phyloP scores from a whole-genome alignment of 768 basidiomycete genomes.

The Chiua virens region DNA sequence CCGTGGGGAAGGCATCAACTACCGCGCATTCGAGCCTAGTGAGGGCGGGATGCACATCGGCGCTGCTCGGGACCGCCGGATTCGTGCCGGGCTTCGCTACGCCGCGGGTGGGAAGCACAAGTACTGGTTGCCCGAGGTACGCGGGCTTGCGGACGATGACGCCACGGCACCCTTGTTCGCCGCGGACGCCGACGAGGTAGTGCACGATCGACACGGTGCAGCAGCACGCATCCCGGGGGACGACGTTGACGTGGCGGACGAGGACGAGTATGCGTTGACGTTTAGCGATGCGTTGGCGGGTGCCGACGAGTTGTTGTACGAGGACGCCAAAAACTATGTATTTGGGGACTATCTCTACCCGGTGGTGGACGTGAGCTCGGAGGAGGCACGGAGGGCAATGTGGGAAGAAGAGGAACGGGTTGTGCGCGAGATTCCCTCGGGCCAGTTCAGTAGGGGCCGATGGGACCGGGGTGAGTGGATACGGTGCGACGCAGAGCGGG shows the following conservation, averaged over 20 bases:
- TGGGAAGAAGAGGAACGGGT: slow-evolving; percentile 32
- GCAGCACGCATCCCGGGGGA: slow-evolving; percentile 17
- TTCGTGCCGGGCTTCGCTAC: slow-evolving; percentile 90
- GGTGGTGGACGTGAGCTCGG: slow-evolving; percentile 79
- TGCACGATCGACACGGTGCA: slow-evolving; percentile 47
- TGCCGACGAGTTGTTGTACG: slow-evolving; percentile 74
- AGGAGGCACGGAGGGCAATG: slow-evolving; percentile 32
- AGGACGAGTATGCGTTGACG: slow-evolving; percentile 32
- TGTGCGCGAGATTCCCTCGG: slow-evolving; percentile 24
- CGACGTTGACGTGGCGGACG: slow-evolving; percentile 36
- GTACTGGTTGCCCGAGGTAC: slow-evolving; percentile 88
- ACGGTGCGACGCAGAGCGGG: slow-evolving; percentile 28
- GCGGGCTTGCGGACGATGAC: slow-evolving; percentile 42
- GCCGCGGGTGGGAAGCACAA: slow-evolving; percentile 87
- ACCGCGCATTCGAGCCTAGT: slow-evolving; percentile 94
- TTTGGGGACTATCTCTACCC: slow-evolving; percentile 94
- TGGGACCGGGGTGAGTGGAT: slow-evolving; percentile 3
- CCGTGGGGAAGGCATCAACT: slow-evolving; percentile 88
- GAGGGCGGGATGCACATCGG: slow-evolving; percentile 94
- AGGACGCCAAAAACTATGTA: slow-evolving; percentile 71
- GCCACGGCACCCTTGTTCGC: slow-evolving; percentile 75
- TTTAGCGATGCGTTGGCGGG: slow-evolving; percentile 35
- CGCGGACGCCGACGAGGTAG: slow-evolving; percentile 58
- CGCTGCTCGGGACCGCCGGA: slow-evolving; percentile 78
- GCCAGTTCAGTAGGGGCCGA: slow-evolving; percentile 6